Percentiles rank a stretch among this genome's conserved stretches.
These are phyloP conservation scores for Talaromyces verruculosus DNA, from an alignment of 2,329 filamentous ascomycete genomes.

Conservation along the genomic window DNA sequence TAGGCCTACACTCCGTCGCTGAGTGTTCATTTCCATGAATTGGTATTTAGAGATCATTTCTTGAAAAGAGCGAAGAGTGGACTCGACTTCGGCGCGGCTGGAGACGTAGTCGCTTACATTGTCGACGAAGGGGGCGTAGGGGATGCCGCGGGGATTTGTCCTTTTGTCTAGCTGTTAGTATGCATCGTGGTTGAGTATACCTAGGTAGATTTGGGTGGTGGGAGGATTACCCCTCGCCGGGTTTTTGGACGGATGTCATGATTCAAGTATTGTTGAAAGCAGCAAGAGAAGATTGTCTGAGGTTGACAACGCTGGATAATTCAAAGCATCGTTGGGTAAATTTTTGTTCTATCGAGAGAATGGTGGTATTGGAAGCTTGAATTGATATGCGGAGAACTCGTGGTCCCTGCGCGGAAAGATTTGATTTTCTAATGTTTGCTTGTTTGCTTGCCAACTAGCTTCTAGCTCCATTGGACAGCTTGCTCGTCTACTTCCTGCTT, in stretches of 20 bases:
- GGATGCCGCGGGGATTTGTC: constrained; percentile 50
- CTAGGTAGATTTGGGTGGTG: neutral
- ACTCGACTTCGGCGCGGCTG: constrained; percentile 46
- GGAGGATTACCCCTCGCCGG: constrained; percentile 19
- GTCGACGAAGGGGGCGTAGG: constrained; percentile 49
- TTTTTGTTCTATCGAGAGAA: neutral
- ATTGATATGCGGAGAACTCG: constrained; percentile 4
- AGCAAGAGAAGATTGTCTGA: neutral
- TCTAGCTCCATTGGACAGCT: constrained; percentile 4
- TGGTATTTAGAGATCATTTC: constrained; percentile 82
- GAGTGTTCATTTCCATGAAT: constrained; percentile 96
- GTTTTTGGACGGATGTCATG: constrained; percentile 29
- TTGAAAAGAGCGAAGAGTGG: constrained; percentile 48
- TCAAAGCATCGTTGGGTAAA: neutral
- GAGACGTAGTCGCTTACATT: constrained; percentile 50
- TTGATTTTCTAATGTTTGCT: neutral
- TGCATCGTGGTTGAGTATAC: neutral
- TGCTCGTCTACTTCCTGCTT: neutral
- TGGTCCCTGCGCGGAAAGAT: constrained; percentile 9
- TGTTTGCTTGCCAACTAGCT: neutral
- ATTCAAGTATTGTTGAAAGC: constrained; percentile 5
- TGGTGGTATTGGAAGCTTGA: neutral
- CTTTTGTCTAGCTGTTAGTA: constrained; percentile 23
- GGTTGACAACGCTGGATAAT: neutral
- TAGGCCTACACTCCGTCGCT: constrained; percentile 75